These are phyloP conservation scores for Spizellomyces punctatus DNA, from an alignment of 192 early-diverging fungal genomes.

Conservation along the genomic window DNA sequence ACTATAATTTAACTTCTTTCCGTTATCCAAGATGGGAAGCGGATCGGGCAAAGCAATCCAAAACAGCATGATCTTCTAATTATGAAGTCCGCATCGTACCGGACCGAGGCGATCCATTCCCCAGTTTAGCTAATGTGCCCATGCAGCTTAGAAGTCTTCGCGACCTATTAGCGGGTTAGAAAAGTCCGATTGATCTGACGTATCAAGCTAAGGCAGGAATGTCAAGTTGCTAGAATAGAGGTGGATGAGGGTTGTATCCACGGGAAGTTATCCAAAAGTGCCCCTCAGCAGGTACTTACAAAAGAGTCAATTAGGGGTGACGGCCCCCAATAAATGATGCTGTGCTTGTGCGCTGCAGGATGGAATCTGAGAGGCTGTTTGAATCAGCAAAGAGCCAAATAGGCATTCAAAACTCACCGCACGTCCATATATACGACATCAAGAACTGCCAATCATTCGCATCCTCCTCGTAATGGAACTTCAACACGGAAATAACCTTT, in stretches of 20 bases:
- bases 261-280: no score
- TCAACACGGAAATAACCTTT: slow-evolving; percentile 54
- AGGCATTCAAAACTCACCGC: slow-evolving; percentile 31
- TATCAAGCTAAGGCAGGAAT: not conserved
- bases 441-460: slow-evolving; percentile 61
- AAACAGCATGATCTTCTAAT: no score
- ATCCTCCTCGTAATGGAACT: slow-evolving; percentile 72
- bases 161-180: not conserved
- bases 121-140: no score
- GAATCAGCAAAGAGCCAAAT: not conserved
- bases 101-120: no score
- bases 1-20: no score
- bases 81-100: no score
- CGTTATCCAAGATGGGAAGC: no score
- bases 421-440: slow-evolving; percentile 71
- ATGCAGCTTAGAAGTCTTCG: not conserved
- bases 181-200: not conserved
- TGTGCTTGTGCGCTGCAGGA: slow-evolving; percentile 45
- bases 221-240: no score
- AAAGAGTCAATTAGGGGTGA: slow-evolving; percentile 24
- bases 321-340: slow-evolving; percentile 72
- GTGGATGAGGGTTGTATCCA: no score
- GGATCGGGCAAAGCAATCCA: no score
- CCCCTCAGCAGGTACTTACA: slow-evolving; percentile 5
- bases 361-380: not conserved